Evolutionary conservation across 768 basidiomycete genomes (phyloP), one percentile per base, ranked within the genome.

Genomic region (Termitomyces sp.): DNA sequence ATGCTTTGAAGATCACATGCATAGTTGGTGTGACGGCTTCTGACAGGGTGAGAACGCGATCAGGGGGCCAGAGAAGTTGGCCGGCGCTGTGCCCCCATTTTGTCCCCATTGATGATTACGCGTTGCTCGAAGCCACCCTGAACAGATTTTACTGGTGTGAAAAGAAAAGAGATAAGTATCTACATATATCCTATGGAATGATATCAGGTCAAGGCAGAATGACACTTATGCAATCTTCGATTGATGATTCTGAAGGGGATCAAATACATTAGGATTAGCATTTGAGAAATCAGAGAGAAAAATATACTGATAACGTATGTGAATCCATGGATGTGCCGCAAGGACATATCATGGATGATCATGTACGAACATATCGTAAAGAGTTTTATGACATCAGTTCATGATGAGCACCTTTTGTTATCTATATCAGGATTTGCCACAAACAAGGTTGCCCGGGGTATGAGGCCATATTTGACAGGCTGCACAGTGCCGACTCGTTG

Each of bases 351-450:
- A 49, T 56, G 46, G n/a, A 44, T 54, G 52, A 45, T 57, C 30
- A 40, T 53, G 46, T n/a, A n/a, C 53, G 30, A 43, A 45, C 48
- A 32, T 46, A 45, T 46, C 40, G 51, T 24, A 46, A 57, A 54
- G 24, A 50, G 5, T 24, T 45, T 30, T n/a, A 42, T 40, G 50
- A 46, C 42, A 51, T 51, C 49, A 43, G 11, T 45, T 54, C 53
- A 65, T 34, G 65, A 65, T 44, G 62, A 58, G 32, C 43, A 57
- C 2, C 55, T 59, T 45, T 68, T 62, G 51, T 71, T 63, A 62
- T 32, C 30, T 32, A 10, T 10, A 32, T 87, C 84, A 17, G 90
- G 88, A 68, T 92, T 91, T 22, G 87, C 86, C 50, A 92, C 76
- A 60, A 81, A 91, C 30, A 92, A 73, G 58, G 81, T 81, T 19